phyloP scores from a whole-genome alignment of 139 green algal genomes.

The Chlamydomonas sp. region DNA sequence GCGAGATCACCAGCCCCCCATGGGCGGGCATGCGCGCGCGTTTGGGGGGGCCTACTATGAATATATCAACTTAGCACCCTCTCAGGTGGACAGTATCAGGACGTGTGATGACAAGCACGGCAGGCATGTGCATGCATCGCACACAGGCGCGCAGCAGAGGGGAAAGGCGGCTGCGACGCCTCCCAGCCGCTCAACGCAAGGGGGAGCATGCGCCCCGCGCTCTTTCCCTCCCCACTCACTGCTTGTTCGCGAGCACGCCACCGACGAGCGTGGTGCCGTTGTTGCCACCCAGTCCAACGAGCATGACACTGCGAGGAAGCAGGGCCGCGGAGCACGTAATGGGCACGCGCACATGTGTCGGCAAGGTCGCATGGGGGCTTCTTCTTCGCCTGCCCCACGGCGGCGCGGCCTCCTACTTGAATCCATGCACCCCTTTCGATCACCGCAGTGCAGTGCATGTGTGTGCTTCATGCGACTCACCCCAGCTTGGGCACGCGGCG shows the following conservation, averaged over 20 bases:
- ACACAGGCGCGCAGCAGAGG: too few relatives aligned
- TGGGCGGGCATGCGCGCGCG: neutral
- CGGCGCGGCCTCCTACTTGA: neutral
- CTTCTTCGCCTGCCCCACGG: neutral
- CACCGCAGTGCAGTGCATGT: neutral
- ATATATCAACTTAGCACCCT: too few relatives aligned
- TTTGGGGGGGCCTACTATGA: neutral
- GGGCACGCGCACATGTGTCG: neutral
- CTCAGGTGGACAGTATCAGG: too few relatives aligned
- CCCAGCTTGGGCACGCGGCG: conserved; percentile 89
- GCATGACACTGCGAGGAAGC: conserved; percentile 81
- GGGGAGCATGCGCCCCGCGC: too few relatives aligned
- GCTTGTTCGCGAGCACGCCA: conserved; percentile 94
- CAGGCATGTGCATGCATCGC: neutral
- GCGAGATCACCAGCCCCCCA: neutral
- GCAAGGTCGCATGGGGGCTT: neutral
- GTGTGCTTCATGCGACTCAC: conserved; percentile 27
- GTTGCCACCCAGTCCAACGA: conserved; percentile 96
- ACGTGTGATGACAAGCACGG: neutral
- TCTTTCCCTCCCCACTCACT: conserved; percentile 68
- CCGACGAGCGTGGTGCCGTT: conserved; percentile 95
- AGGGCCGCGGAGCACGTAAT: neutral
- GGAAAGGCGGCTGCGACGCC: too few relatives aligned
- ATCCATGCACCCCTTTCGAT: neutral
- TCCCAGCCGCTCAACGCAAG: too few relatives aligned